These are phyloP conservation scores for Ampelomyces quisqualis DNA, from an alignment of 2,329 filamentous ascomycete species.

Conservation along the genomic window DNA sequence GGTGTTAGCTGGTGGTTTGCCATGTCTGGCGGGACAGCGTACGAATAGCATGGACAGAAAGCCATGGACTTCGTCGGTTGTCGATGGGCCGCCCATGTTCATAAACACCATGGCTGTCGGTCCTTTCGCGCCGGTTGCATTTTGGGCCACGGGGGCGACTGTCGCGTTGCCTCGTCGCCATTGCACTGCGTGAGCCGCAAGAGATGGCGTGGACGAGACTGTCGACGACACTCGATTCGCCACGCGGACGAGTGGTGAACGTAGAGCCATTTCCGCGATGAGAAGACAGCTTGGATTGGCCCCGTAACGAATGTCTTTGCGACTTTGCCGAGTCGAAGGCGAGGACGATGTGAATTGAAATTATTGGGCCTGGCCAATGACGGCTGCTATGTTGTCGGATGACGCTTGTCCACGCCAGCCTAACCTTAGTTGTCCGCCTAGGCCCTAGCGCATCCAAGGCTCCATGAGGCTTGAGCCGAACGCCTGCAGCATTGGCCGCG, in stretches of 20 bases:
- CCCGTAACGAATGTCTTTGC: no score
- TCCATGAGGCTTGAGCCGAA: not conserved
- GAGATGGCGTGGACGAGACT: slow-evolving; percentile 28
- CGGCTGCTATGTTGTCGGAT: slow-evolving; percentile 17
- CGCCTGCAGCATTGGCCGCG: not conserved
- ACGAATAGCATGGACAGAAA: slow-evolving; percentile 93
- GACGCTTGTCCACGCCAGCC: no score
- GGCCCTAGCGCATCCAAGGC: not conserved
- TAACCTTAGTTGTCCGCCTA: slow-evolving; percentile 24
- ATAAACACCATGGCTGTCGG: slow-evolving; percentile 98
- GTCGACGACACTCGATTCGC: slow-evolving; percentile 35
- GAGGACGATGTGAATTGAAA: not conserved
- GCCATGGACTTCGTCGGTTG: slow-evolving; percentile 80
- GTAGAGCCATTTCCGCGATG: slow-evolving; percentile 44
- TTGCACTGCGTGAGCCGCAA: slow-evolving; percentile 37
- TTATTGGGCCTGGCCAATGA: slow-evolving; percentile 23
- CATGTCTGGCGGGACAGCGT: slow-evolving; percentile 48
- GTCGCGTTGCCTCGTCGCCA: slow-evolving; percentile 43
- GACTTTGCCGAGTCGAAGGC: no score
- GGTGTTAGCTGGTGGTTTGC: slow-evolving; percentile 17
- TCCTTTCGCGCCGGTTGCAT: slow-evolving; percentile 68
- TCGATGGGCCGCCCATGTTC: slow-evolving; percentile 97
- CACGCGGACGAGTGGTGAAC: slow-evolving; percentile 36
- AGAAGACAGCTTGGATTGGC: no score
- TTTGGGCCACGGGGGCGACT: slow-evolving; percentile 66